Evolutionary conservation across 495 filamentous ascomycete species (phyloP).

Genomic region (Jackrogersella minutella): DNA sequence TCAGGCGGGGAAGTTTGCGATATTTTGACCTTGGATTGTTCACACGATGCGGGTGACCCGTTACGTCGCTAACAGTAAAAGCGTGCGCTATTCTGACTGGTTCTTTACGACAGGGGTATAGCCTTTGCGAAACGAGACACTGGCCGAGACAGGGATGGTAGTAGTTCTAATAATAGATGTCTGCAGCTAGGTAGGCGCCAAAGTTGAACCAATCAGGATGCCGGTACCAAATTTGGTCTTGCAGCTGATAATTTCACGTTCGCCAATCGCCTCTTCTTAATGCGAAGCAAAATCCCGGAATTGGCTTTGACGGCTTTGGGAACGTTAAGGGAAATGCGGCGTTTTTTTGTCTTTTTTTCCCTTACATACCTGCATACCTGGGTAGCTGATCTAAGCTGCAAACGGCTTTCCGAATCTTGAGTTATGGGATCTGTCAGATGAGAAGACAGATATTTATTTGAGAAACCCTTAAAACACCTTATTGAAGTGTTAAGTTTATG

Average conservation of each 20-base stretch:
- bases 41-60: conserved; percentile 27
- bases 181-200: conserved; percentile 45
- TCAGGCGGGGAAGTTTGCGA: conserved; percentile 3
- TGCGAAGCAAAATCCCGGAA: conserved; percentile 38
- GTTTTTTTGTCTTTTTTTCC: too few relatives aligned
- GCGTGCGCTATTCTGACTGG: conserved; percentile 37
- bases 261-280: conserved; percentile 33
- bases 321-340: conserved; percentile 33
- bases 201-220: conserved; percentile 39
- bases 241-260: conserved; percentile 44
- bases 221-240: conserved; percentile 42
- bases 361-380: conserved; percentile 2
- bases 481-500: too few relatives aligned
- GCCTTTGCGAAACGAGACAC: conserved; percentile 48
- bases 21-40: conserved; percentile 8
- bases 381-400: not conserved
- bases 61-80: conserved; percentile 32
- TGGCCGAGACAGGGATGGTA: conserved; percentile 39
- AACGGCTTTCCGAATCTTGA: conserved; percentile 22
- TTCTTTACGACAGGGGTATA: conserved; percentile 28
- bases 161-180: conserved; percentile 46
- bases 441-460: not conserved
- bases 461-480: not conserved
- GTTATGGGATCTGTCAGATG: conserved; percentile 4
- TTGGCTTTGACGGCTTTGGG: conserved; percentile 33